Conservation (phyloP, 2,329 filamentous ascomycete genomes). For the Graphilbum sp. region DNA sequence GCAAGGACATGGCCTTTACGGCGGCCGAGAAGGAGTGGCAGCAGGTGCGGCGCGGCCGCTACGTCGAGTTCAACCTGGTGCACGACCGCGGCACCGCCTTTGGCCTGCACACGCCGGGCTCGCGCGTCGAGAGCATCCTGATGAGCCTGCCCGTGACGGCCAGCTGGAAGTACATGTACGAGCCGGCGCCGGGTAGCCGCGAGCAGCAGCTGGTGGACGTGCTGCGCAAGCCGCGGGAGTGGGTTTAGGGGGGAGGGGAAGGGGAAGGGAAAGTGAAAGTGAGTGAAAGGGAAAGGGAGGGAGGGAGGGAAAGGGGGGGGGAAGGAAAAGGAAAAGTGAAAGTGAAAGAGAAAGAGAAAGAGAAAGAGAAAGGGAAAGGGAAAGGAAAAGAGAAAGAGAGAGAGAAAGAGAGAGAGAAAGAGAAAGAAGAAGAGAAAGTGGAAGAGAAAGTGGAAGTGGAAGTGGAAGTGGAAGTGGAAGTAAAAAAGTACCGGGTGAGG, state of each 20-base stretch:
- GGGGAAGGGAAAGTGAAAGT: too few relatives aligned
- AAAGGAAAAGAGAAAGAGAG: too few relatives aligned
- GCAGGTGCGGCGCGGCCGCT: conserved; percentile 81
- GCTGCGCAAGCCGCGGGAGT: conserved; percentile 46
- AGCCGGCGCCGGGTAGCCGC: conserved; percentile 54
- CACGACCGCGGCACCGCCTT: conserved; percentile 93
- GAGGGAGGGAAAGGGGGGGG: too few relatives aligned
- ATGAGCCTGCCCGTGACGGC: conserved; percentile 94
- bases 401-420: too few relatives aligned
- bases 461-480: too few relatives aligned
- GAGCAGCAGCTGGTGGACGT: conserved; percentile 72
- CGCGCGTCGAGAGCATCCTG: conserved; percentile 86
- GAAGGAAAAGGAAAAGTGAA: too few relatives aligned
- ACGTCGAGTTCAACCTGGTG: conserved; percentile 97
- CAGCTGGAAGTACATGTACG: conserved; percentile 91
- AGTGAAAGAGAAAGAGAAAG: too few relatives aligned
- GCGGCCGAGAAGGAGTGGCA: conserved; percentile 90
- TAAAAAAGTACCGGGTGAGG: too few relatives aligned
- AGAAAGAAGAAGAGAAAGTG: too few relatives aligned
- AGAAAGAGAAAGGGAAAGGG: too few relatives aligned
- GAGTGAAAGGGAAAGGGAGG: too few relatives aligned
- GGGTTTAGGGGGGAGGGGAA: conserved; percentile 25
- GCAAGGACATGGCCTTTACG: conserved; percentile 85
- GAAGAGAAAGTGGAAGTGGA: too few relatives aligned
- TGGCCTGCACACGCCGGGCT: conserved; percentile 80